phyloP scores from a whole-genome alignment of 768 basidiomycete species.

The Boletus sensibilis region DNA sequence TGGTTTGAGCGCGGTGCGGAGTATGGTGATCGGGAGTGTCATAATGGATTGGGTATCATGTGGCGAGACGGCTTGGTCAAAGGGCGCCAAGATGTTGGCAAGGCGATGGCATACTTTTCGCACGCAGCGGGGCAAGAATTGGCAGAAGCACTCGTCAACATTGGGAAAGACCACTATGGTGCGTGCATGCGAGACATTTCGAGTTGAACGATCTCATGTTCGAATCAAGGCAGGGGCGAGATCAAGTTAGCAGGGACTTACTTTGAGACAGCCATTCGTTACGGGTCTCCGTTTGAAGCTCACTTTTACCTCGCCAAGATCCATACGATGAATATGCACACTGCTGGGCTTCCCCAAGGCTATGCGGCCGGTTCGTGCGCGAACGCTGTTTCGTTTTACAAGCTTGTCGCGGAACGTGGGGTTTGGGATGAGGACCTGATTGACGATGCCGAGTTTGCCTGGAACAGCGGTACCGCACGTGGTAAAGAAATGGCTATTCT shows the following conservation, averaged over 20 bases:
- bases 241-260: conserved; percentile 60
- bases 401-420: conserved; percentile 88
- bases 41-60: conserved; percentile 90
- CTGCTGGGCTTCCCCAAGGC: conserved; percentile 42
- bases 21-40: conserved; percentile 82
- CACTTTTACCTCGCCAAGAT: conserved; percentile 92
- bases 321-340: conserved; percentile 56
- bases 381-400: conserved; percentile 90
- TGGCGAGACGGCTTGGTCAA: conserved; percentile 84
- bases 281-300: conserved; percentile 91
- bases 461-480: conserved; percentile 66
- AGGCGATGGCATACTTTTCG: conserved; percentile 65
- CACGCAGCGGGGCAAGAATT: conserved; percentile 84
- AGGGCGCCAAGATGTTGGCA: conserved; percentile 63
- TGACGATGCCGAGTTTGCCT: conserved; percentile 74
- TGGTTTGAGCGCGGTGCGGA: conserved; percentile 91
- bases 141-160: conserved; percentile 88
- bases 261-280: conserved; percentile 82
- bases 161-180: conserved; percentile 81
- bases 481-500: conserved; percentile 84
- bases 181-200: conserved; percentile 14
- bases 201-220: conserved; percentile 4
- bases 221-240: conserved; percentile 63
- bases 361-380: conserved; percentile 76
- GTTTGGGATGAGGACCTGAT: conserved; percentile 82